Percentiles rank a stretch among this genome's conserved stretches.
phyloP scores from a whole-genome alignment of 2,329 filamentous ascomycete genomes.

The Aspergillus fumigatiaffinis region DNA sequence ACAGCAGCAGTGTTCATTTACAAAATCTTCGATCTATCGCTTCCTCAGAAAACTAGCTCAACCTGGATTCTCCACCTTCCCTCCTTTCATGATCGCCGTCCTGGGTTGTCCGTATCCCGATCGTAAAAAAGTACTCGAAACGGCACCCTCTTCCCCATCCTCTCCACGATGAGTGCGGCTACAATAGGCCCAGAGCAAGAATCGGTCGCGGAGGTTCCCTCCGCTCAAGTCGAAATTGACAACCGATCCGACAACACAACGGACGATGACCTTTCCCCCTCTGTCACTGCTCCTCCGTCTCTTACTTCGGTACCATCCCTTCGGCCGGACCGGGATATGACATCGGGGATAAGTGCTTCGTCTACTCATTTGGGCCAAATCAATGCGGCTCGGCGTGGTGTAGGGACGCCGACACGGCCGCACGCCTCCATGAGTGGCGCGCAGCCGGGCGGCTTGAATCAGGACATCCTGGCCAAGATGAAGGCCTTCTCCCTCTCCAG shows the following conservation, averaged over 20 bases:
- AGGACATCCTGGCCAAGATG: conserved; percentile 66
- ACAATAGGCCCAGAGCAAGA: conserved; percentile 21
- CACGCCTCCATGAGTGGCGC: conserved; percentile 32
- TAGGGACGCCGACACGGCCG: conserved; percentile 21
- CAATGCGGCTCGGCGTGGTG: conserved; percentile 58
- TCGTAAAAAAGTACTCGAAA: not conserved
- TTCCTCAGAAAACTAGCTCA: not conserved
- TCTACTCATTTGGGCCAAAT: conserved; percentile 80
- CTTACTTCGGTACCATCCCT: conserved; percentile 25
- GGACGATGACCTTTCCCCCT: conserved; percentile 19
- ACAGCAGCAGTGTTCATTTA: not conserved
- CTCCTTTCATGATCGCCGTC: not conserved
- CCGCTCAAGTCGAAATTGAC: conserved; percentile 18
- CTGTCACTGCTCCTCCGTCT: conserved; percentile 31
- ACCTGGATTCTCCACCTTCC: conserved; percentile 1
- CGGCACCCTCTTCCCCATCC: not conserved
- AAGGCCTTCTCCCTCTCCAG: conserved; percentile 65
- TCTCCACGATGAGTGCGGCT: not conserved
- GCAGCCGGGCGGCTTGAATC: conserved; percentile 51
- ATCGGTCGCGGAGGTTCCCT: conserved; percentile 16
- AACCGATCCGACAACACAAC: conserved; percentile 14
- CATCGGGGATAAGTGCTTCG: conserved; percentile 63
- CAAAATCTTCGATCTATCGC: not conserved
- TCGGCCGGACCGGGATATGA: conserved; percentile 21
- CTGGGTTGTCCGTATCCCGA: not conserved